Evolutionary conservation across 495 filamentous ascomycete genomes (phyloP).

Genomic region (Podospora tetraspora): DNA sequence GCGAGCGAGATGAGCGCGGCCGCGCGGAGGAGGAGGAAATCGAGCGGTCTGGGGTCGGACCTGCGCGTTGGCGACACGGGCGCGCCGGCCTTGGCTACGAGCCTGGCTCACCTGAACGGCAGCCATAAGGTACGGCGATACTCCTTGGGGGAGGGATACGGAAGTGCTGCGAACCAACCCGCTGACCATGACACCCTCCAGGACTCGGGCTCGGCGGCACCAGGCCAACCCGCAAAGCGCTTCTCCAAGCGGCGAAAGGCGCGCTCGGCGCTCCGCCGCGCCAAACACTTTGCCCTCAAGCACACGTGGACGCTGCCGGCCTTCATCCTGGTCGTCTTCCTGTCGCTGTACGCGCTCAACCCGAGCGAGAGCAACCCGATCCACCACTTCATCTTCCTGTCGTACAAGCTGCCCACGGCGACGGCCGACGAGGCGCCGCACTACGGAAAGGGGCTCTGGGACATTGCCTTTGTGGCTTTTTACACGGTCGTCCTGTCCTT

Average conservation of each 20-base stretch:
- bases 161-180: background rate
- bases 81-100: constrained; percentile 40
- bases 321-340: constrained; percentile 57
- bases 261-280: constrained; percentile 59
- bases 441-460: constrained; percentile 85
- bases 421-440: constrained; percentile 53
- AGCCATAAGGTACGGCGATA: constrained; percentile 17
- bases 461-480: constrained; percentile 83
- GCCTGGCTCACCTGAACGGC: constrained; percentile 34
- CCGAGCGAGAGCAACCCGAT: constrained; percentile 78
- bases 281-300: constrained; percentile 59
- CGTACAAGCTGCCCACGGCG: constrained; percentile 65
- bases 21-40: constrained; percentile 45
- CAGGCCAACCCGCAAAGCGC: constrained; percentile 33
- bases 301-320: constrained; percentile 81
- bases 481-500: constrained; percentile 87
- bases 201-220: constrained; percentile 22
- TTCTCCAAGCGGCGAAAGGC: constrained; percentile 53
- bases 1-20: constrained; percentile 23
- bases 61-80: constrained; percentile 46
- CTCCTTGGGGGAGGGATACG: background rate
- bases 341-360: constrained; percentile 68
- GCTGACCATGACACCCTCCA: constrained; percentile 13
- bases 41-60: constrained; percentile 40
- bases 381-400: constrained; percentile 85